Evolutionary conservation across 148 eudicot species (phyloP).

Genomic region (Fagopyrum tataricum): DNA sequence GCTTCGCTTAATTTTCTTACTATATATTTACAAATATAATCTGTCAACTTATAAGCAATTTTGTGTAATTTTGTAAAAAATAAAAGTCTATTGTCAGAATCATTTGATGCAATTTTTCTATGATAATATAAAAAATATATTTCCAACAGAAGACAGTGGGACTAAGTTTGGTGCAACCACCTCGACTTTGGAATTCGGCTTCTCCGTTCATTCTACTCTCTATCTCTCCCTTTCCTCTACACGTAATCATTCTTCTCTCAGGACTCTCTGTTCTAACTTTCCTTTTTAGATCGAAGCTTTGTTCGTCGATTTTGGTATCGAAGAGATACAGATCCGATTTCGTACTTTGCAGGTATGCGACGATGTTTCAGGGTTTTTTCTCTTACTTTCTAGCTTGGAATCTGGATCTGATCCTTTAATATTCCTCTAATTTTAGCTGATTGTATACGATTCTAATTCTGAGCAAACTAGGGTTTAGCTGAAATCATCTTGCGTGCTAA

Average conservation of each 20-base stretch:
- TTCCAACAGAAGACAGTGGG: background rate
- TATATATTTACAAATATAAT: too few relatives aligned
- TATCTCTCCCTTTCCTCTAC: background rate
- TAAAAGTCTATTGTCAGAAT: too few relatives aligned
- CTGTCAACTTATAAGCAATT: too few relatives aligned
- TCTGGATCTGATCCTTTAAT: background rate
- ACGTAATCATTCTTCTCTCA: background rate
- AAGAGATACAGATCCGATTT: slow-evolving; percentile 7
- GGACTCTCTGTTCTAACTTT: background rate
- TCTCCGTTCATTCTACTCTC: background rate
- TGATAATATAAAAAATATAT: background rate
- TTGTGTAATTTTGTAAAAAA: too few relatives aligned
- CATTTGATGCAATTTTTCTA: too few relatives aligned
- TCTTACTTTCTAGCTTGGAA: background rate
- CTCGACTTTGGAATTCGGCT: background rate
- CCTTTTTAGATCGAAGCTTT: background rate
- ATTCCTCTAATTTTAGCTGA: background rate
- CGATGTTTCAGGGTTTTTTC: background rate
- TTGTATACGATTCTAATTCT: background rate
- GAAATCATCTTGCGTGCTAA: background rate
- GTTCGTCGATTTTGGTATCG: background rate
- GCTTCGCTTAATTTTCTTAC: too few relatives aligned
- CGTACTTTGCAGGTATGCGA: background rate
- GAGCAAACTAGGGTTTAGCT: background rate
- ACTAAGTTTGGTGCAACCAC: background rate